These are phyloP conservation scores for Picea sitchensis DNA, from an alignment of 75 land plant species.

Conservation along the genomic window DNA sequence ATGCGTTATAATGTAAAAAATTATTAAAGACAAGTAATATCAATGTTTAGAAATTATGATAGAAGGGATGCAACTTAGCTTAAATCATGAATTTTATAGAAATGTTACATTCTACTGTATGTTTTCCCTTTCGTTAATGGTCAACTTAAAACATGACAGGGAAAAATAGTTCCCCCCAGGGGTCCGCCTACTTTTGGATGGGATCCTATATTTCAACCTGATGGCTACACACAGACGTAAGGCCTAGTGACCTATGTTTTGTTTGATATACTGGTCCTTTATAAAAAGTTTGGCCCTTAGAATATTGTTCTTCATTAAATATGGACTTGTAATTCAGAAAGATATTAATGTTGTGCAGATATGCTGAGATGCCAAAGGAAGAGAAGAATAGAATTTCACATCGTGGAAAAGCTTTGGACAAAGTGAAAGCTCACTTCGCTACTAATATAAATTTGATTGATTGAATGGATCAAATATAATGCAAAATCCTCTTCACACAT, in stretches of 20 bases:
- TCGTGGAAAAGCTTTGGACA: conserved; percentile 75
- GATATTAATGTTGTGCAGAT: conserved; percentile 14
- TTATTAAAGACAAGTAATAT: neutral
- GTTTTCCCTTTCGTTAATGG: neutral
- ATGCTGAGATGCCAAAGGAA: conserved; percentile 97
- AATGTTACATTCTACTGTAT: neutral
- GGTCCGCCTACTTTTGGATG: conserved; percentile 94
- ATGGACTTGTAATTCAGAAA: neutral
- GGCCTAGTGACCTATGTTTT: conserved; percentile 1
- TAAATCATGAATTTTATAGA: neutral
- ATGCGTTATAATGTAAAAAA: no score
- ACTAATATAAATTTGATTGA: conserved; percentile 8
- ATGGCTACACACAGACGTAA: conserved; percentile 88
- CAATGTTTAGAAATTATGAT: neutral
- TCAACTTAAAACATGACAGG: conserved; percentile 39
- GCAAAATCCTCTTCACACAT: no score
- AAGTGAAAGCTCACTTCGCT: conserved; percentile 75
- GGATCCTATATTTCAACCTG: conserved; percentile 98
- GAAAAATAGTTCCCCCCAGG: conserved; percentile 84
- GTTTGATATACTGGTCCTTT: neutral
- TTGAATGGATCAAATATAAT: neutral
- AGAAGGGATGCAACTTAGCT: no score
- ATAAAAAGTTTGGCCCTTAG: neutral
- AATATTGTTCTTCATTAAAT: neutral
- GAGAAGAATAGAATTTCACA: conserved; percentile 97